Percentiles rank a stretch among this genome's conserved stretches.
Conservation (phyloP, 495 filamentous ascomycete species). For the Sabuloglossum arenarium region DNA sequence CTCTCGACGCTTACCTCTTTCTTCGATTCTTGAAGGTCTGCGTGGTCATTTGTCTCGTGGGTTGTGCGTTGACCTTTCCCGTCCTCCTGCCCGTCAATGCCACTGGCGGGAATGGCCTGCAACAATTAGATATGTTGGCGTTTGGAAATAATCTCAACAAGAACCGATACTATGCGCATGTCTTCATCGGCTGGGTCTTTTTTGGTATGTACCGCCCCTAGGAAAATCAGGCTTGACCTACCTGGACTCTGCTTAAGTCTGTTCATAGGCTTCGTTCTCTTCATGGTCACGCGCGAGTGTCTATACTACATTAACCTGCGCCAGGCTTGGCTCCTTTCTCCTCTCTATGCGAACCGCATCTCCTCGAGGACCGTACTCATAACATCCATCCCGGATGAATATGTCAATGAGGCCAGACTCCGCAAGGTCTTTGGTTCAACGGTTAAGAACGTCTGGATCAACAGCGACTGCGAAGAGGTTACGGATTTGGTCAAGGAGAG, state of each 20-base stretch:
- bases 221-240: background rate
- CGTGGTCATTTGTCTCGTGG: slow-evolving; percentile 19
- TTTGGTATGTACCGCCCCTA: slow-evolving; percentile 26
- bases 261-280: slow-evolving; percentile 50
- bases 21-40: slow-evolving; percentile 21
- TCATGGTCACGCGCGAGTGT: slow-evolving; percentile 73
- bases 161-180: slow-evolving; percentile 59
- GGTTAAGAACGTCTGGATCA: slow-evolving; percentile 75
- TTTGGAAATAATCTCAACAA: slow-evolving; percentile 49
- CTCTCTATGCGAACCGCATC: slow-evolving; percentile 68
- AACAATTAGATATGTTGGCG: slow-evolving; percentile 57
- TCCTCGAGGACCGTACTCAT: slow-evolving; percentile 91
- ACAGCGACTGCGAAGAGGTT: slow-evolving; percentile 57
- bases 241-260: slow-evolving; percentile 3
- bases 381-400: slow-evolving; percentile 58
- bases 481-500: slow-evolving; percentile 72
- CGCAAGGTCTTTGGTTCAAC: slow-evolving; percentile 58
- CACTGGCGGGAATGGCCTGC: slow-evolving; percentile 28
- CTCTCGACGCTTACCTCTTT: slow-evolving; percentile 43
- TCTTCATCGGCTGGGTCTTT: slow-evolving; percentile 52
- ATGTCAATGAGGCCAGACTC: slow-evolving; percentile 51
- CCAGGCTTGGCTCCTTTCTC: slow-evolving; percentile 83
- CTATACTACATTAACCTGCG: slow-evolving; percentile 91
- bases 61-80: slow-evolving; percentile 22
- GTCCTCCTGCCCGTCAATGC: slow-evolving; percentile 24